These are phyloP conservation scores for Globisporangium orthogonon DNA, from an alignment of 352 stramenopile genomes.

Conservation along the genomic window DNA sequence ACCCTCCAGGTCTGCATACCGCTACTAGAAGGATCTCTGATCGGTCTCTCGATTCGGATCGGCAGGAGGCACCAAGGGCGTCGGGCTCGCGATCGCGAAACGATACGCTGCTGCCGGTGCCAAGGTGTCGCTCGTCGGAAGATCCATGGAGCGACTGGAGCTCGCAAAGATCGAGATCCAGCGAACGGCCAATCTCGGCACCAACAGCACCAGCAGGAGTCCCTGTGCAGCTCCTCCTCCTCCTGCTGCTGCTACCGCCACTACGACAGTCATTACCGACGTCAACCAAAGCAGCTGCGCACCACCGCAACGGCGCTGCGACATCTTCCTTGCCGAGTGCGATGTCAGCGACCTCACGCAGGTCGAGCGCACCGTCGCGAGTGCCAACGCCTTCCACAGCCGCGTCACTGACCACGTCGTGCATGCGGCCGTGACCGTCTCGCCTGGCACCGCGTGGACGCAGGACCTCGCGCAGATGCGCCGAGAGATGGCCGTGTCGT, in stretches of 20 bases:
- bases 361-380: conserved; percentile 31
- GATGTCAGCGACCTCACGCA: conserved; percentile 31
- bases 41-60: neutral
- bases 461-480: conserved; percentile 38
- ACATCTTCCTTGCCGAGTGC: conserved; percentile 31
- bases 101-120: conserved; percentile 46
- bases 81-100: conserved; percentile 57
- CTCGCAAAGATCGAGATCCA: conserved; percentile 7
- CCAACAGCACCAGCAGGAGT: too few species aligned
- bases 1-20: neutral
- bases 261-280: neutral
- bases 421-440: conserved; percentile 25
- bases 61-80: conserved; percentile 10
- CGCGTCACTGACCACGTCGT: conserved; percentile 57
- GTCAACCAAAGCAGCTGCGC: neutral
- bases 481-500: conserved; percentile 51
- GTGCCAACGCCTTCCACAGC: conserved; percentile 53
- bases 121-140: conserved; percentile 19
- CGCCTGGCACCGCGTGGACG: conserved; percentile 43
- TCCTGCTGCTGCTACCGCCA: neutral
- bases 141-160: conserved; percentile 6
- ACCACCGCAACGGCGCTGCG: too few species aligned
- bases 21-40: neutral
- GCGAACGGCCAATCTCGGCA: neutral
- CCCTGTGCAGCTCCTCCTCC: neutral